These are phyloP conservation scores for Vaccinium darrowii DNA, from an alignment of 148 eudicot genomes.

Conservation along the genomic window DNA sequence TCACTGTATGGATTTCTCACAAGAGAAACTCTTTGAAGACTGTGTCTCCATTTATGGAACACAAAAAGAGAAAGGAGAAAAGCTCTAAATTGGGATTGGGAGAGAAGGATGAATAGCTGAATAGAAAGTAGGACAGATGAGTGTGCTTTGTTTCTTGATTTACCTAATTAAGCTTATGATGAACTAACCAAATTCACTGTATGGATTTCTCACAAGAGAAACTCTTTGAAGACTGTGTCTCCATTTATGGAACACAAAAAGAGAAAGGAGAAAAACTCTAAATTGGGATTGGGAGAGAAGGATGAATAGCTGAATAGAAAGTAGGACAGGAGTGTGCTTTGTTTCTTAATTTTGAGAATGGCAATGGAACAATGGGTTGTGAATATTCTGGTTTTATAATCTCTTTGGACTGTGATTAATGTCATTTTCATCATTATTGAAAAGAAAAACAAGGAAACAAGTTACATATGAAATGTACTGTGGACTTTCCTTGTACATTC, in stretches of 20 bases:
- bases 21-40: slow-evolving; percentile 3
- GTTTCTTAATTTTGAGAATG: slow-evolving; percentile 3
- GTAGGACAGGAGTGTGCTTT: not conserved
- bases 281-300: not conserved
- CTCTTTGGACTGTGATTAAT: slow-evolving; percentile 4
- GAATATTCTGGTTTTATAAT: slow-evolving; percentile 15
- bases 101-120: not conserved
- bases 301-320: not conserved
- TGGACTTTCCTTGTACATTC: slow-evolving; percentile 9
- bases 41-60: slow-evolving; percentile 4
- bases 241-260: not conserved
- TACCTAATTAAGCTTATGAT: slow-evolving; percentile 1
- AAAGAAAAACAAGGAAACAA: not conserved
- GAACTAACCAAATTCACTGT: not conserved
- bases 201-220: not conserved
- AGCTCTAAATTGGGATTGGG: not conserved
- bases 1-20: not conserved
- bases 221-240: not conserved
- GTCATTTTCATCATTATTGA: not conserved
- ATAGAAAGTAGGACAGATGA: not conserved
- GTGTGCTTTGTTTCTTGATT: not conserved
- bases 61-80: not conserved
- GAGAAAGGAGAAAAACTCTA: not conserved
- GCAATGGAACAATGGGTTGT: not conserved
- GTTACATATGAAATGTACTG: not conserved